Base-by-base conservation (phyloP, 306 rosid species). In the Castanea mollissima region DNA sequence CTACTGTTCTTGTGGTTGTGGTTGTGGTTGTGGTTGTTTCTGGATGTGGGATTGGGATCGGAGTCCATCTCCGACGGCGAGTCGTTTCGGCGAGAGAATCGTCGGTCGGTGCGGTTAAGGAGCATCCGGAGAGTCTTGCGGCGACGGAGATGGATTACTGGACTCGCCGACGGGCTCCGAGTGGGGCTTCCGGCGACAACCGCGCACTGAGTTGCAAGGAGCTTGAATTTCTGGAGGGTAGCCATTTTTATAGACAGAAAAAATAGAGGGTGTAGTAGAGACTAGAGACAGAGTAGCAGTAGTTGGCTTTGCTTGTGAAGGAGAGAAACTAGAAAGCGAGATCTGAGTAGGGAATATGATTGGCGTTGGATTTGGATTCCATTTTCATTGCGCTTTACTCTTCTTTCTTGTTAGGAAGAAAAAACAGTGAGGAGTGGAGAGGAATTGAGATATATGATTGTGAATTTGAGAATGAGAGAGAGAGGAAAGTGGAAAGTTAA, bases 121-220 rank as follows among this genome's bases (percentile, higher is more conserved):
- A 93, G 87, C 92, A 89, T 91, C 13, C 94, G 82, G 23, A 93
- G 88, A 15, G 97, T 93, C 59, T 86, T 88, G 32, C 90, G 94
- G 55, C 92, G 92, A 86, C 98, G 98, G 80, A 94, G 90, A 54
- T 89, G 97, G 83, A 94, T 84, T 41, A 92, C 94, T 1, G 97
- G 97, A 74, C 97, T 91, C 6, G 90, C 85, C 14, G 90, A 74
- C 2, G 94, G 97, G 85, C 96, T 93, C 2, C 80, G 83, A 0
- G 96, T 81, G 19, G 96, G 92, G 73, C 97, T 90, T 51, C 81
- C 85, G 76, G 97, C 88, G 76, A 92, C 89, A 62, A 92, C 89
- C 68, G 96, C 89, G 74, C 97, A 93, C 79, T 86, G 90, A n/a
- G 96, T 74, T 25, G 98, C 98, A 16, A 93, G 73, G 74, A 88